Percentiles rank a stretch among this genome's conserved stretches.
Evolutionary conservation across 2,329 filamentous ascomycete species (phyloP).

Genomic region (Hypomyces rosellus): DNA sequence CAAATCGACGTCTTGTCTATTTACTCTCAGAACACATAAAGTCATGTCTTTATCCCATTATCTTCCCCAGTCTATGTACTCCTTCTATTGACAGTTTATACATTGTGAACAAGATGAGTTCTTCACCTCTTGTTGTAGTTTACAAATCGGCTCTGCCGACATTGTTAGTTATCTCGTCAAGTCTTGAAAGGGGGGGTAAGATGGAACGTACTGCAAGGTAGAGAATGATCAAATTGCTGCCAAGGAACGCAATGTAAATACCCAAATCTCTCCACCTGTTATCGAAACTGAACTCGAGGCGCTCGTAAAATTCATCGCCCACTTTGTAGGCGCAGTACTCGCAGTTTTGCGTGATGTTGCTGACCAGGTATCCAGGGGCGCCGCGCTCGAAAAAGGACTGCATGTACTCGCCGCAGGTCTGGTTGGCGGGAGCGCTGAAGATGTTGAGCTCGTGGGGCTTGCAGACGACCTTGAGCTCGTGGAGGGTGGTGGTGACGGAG

Average conservation of each 20-base stretch:
- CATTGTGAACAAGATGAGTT: neutral
- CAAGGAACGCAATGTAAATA: conserved; percentile 70
- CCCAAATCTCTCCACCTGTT: conserved; percentile 77
- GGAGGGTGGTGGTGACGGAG: conserved; percentile 72
- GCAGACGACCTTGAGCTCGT: conserved; percentile 59
- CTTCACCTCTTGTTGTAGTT: conserved; percentile 47
- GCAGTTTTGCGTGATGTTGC: conserved; percentile 61
- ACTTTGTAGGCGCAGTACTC: conserved; percentile 76
- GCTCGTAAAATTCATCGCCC: conserved; percentile 72
- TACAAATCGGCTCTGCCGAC: conserved; percentile 40
- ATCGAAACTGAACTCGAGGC: conserved; percentile 59
- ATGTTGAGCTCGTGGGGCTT: conserved; percentile 53
- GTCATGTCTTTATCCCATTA: too few species aligned
- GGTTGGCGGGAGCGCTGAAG: conserved; percentile 60
- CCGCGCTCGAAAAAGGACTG: conserved; percentile 58
- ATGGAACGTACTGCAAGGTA: conserved; percentile 43
- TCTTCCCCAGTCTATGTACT: too few species aligned
- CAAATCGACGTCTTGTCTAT: too few species aligned
- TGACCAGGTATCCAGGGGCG: conserved; percentile 65
- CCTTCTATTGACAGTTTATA: too few species aligned
- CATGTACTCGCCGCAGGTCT: conserved; percentile 74
- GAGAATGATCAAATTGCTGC: conserved; percentile 64
- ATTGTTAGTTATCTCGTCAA: neutral
- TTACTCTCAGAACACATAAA: too few species aligned
- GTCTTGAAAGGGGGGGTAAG: neutral